A percentile compares a stretch with the other conserved stretches of the same genome.
These are phyloP conservation scores for Neurospora sp. DNA, from an alignment of 2,329 filamentous ascomycete genomes.

Conservation along the genomic window DNA sequence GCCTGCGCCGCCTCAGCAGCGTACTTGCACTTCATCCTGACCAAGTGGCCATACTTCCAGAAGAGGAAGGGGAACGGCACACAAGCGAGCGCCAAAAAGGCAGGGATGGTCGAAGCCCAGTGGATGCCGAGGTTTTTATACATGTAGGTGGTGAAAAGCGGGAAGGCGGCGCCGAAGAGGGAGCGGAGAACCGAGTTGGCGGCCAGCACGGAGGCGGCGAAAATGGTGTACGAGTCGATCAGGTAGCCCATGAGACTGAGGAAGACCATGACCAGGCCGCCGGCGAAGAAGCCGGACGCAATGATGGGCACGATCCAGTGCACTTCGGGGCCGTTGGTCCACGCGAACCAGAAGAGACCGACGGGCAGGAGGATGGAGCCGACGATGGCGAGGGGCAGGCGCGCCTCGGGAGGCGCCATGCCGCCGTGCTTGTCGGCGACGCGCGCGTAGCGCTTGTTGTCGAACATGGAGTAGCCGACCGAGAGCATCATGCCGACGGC, in stretches of 20 bases:
- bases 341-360: constrained; percentile 59
- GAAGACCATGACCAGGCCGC: constrained; percentile 52
- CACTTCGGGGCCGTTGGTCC: constrained; percentile 40
- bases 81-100: constrained; percentile 62
- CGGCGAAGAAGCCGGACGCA: constrained; percentile 28
- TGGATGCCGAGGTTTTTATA: constrained; percentile 55
- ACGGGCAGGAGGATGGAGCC: constrained; percentile 53
- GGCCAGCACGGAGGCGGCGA: constrained; percentile 64
- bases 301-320: constrained; percentile 28
- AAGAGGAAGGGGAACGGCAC: constrained; percentile 68
- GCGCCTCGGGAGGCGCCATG: constrained; percentile 54
- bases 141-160: constrained; percentile 57
- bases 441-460: constrained; percentile 44
- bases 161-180: constrained; percentile 62
- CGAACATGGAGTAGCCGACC: constrained; percentile 42
- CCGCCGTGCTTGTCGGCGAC: constrained; percentile 35
- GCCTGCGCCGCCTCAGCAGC: constrained; percentile 56
- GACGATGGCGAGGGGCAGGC: constrained; percentile 51
- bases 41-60: constrained; percentile 56
- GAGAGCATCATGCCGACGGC: constrained; percentile 55
- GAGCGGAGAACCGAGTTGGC: constrained; percentile 64
- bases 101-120: constrained; percentile 66
- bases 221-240: constrained; percentile 63
- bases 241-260: constrained; percentile 57
- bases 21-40: constrained; percentile 60